A percentile compares a stretch with the other conserved stretches of the same genome.
Conservation (phyloP, 495 filamentous ascomycete genomes). For the Neurospora sp. region DNA sequence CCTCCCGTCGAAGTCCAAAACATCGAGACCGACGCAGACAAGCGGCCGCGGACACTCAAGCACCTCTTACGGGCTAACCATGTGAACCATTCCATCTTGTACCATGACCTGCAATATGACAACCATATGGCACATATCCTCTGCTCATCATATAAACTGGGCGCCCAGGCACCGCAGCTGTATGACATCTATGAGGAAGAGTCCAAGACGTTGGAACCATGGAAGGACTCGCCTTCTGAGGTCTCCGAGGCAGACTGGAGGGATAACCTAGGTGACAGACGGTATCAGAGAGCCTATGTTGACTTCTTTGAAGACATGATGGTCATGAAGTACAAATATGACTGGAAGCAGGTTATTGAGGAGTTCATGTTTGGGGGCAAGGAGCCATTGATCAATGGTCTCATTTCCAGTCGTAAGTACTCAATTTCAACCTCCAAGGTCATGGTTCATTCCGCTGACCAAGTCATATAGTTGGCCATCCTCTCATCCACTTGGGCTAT, state of each 20-base stretch:
- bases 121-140: slow-evolving; percentile 86
- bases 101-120: slow-evolving; percentile 65
- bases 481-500: slow-evolving; percentile 81
- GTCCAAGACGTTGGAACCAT: slow-evolving; percentile 60
- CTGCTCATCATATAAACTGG: slow-evolving; percentile 73
- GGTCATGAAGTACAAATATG: slow-evolving; percentile 58
- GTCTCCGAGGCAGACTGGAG: slow-evolving; percentile 77
- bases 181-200: slow-evolving; percentile 72
- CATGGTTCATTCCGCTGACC: slow-evolving; percentile 1
- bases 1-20: slow-evolving; percentile 61
- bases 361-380: slow-evolving; percentile 69
- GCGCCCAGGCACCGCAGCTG: slow-evolving; percentile 60
- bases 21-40: slow-evolving; percentile 69
- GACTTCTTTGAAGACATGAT: slow-evolving; percentile 90
- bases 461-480: slow-evolving; percentile 58
- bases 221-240: slow-evolving; percentile 76
- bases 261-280: slow-evolving; percentile 62
- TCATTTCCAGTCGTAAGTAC: slow-evolving; percentile 66
- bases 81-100: slow-evolving; percentile 76
- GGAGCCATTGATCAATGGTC: slow-evolving; percentile 64
- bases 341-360: slow-evolving; percentile 69
- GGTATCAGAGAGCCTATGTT: slow-evolving; percentile 80
- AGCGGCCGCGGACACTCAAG: slow-evolving; percentile 72
- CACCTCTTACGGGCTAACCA: slow-evolving; percentile 88
- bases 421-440: background rate